Percentiles rank a stretch among this genome's conserved stretches.
Evolutionary conservation across 768 basidiomycete genomes (phyloP).

Genomic region (Strobilomyces dryophilus): DNA sequence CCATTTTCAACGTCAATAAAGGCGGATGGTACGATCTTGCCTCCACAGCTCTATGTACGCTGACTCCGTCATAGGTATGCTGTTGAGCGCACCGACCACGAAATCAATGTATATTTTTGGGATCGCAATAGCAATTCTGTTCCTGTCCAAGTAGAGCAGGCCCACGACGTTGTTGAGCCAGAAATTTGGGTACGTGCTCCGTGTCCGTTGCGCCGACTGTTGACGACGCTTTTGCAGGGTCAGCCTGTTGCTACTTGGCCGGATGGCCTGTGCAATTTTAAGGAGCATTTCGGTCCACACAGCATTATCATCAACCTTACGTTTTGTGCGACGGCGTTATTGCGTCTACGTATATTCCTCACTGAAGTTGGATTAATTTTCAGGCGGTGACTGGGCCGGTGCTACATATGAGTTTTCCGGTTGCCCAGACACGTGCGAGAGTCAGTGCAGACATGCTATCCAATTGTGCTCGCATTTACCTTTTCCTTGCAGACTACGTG

Average conservation of each 20-base stretch:
- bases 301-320: constrained; percentile 46
- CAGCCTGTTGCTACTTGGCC: constrained; percentile 32
- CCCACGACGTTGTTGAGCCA: constrained; percentile 17
- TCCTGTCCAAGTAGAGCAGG: constrained; percentile 22
- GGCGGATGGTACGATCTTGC: constrained; percentile 35
- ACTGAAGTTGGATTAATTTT: background rate
- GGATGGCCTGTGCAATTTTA: constrained; percentile 35
- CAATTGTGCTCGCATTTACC: background rate
- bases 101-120: constrained; percentile 46
- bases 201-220: background rate
- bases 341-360: background rate
- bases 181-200: constrained; percentile 28
- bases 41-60: background rate
- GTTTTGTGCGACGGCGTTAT: constrained; percentile 46
- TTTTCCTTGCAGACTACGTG: constrained; percentile 33
- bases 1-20: constrained; percentile 27
- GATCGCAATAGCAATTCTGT: constrained; percentile 25
- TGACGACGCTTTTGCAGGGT: constrained; percentile 19
- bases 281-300: constrained; percentile 31
- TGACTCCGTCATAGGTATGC: constrained; percentile 36
- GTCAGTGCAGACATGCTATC: constrained; percentile 33
- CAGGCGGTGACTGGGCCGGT: constrained; percentile 62
- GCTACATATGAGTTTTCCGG: constrained; percentile 41
- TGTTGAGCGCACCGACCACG: constrained; percentile 30
- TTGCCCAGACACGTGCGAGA: constrained; percentile 50